Percentiles rank a stretch among this genome's conserved stretches.
Conservation (phyloP, 2,329 filamentous ascomycete species). For the Alternaria gansuensis region DNA sequence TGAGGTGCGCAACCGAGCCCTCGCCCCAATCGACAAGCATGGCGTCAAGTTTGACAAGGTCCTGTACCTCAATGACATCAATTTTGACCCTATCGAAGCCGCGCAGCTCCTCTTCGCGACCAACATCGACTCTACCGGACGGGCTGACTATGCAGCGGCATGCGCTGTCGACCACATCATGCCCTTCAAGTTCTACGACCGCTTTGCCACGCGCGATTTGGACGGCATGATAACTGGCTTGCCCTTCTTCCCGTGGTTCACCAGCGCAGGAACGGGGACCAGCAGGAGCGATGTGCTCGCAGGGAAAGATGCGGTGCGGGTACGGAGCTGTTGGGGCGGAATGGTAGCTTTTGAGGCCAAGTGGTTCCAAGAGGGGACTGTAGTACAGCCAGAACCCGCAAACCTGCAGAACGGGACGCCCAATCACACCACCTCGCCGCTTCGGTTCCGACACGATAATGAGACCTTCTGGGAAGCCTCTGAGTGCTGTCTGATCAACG, state of each 20-base stretch:
- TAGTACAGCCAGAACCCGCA: constrained; percentile 32
- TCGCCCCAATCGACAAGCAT: constrained; percentile 67
- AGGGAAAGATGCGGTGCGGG: constrained; percentile 70
- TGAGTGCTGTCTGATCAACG: constrained; percentile 60
- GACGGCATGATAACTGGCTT: constrained; percentile 71
- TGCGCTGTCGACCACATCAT: constrained; percentile 76
- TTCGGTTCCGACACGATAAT: constrained; percentile 56
- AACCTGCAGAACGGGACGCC: constrained; percentile 16
- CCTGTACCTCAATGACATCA: constrained; percentile 73
- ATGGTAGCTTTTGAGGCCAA: constrained; percentile 73
- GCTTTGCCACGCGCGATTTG: constrained; percentile 74
- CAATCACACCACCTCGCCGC: constrained; percentile 46
- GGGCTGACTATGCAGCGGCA: constrained; percentile 68
- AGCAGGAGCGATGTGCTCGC: constrained; percentile 69
- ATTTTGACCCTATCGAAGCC: constrained; percentile 67
- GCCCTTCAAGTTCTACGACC: constrained; percentile 75
- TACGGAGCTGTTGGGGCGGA: constrained; percentile 79
- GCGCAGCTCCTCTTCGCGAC: constrained; percentile 71
- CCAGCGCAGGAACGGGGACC: constrained; percentile 60
- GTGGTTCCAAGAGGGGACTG: constrained; percentile 62
- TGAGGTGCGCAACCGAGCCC: constrained; percentile 74
- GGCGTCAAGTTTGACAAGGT: constrained; percentile 67
- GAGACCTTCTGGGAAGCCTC: constrained; percentile 59
- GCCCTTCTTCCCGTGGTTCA: constrained; percentile 74
- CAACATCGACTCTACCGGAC: constrained; percentile 63